A percentile compares a stretch with the other conserved stretches of the same genome.
phyloP scores from a whole-genome alignment of 2,329 filamentous ascomycete species.

The Knoxdaviesia capensis region DNA sequence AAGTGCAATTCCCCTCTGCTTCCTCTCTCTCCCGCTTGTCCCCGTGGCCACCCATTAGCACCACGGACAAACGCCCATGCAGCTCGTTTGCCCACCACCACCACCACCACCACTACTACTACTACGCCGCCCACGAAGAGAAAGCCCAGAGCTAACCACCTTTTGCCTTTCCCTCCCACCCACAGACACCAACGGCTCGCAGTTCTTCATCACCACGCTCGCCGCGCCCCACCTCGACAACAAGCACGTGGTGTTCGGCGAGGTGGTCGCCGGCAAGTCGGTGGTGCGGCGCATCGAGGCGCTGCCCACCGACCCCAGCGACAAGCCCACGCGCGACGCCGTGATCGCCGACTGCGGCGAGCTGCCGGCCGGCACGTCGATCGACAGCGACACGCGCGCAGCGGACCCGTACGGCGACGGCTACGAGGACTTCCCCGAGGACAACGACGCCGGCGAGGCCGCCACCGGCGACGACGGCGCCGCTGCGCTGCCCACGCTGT shows the following conservation, averaged over 20 bases:
- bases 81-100: not conserved
- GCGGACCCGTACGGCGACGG: slow-evolving; percentile 71
- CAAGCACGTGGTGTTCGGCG: slow-evolving; percentile 95
- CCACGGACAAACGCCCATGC: not conserved
- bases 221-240: slow-evolving; percentile 84
- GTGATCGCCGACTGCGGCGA: slow-evolving; percentile 72
- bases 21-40: not conserved
- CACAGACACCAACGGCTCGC: slow-evolving; percentile 77
- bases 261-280: slow-evolving; percentile 84
- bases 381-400: slow-evolving; percentile 43
- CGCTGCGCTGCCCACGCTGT: slow-evolving; percentile 17
- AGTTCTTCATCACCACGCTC: slow-evolving; percentile 96
- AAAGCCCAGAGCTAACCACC: slow-evolving; percentile 3
- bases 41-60: no score
- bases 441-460: slow-evolving; percentile 39
- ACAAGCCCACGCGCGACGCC: slow-evolving; percentile 59
- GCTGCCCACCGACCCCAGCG: slow-evolving; percentile 47
- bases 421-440: slow-evolving; percentile 92
- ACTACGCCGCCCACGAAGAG: not conserved
- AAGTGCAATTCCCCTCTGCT: slow-evolving; percentile 13
- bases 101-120: not conserved
- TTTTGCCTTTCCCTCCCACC: not conserved
- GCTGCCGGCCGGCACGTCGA: slow-evolving; percentile 51
- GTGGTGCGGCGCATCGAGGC: slow-evolving; percentile 83
- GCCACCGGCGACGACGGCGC: slow-evolving; percentile 26